Percentiles rank a stretch among this genome's conserved stretches.
These are phyloP conservation scores for Arthrobotrys sinensis DNA, from an alignment of 2,329 filamentous ascomycete genomes.

Conservation along the genomic window DNA sequence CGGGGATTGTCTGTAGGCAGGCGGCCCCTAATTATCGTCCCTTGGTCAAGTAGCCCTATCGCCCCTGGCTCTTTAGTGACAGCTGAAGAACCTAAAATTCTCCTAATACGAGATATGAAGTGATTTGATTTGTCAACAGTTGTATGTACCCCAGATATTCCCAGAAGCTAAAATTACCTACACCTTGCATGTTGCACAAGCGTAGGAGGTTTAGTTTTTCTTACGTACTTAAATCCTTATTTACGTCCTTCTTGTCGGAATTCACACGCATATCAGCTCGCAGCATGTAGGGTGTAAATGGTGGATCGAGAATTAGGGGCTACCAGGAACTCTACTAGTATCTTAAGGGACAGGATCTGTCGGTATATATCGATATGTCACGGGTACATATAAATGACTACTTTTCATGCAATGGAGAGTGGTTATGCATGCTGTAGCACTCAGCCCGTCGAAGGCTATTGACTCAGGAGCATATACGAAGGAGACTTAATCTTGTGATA, in stretches of 20 bases:
- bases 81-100: neutral
- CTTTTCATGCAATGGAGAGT: no score
- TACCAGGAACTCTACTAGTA: no score
- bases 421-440: no score
- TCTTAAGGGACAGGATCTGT: neutral
- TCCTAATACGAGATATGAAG: slow-evolving; percentile 5
- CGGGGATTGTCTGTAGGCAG: neutral
- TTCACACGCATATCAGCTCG: neutral
- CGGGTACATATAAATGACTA: no score
- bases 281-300: neutral
- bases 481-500: no score
- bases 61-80: no score
- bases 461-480: no score
- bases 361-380: neutral
- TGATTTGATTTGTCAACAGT: slow-evolving; percentile 4
- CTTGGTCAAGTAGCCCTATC: neutral
- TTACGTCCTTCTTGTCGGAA: neutral
- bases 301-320: neutral
- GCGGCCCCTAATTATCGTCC: neutral
- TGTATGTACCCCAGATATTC: slow-evolving; percentile 15
- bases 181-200: slow-evolving; percentile 4
- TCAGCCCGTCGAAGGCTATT: no score
- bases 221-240: slow-evolving; percentile 11
- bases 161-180: neutral
- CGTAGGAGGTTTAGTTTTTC: neutral